Conservation (phyloP, 2,329 filamentous ascomycete genomes). For the Pseudogymnoascus sp. region DNA sequence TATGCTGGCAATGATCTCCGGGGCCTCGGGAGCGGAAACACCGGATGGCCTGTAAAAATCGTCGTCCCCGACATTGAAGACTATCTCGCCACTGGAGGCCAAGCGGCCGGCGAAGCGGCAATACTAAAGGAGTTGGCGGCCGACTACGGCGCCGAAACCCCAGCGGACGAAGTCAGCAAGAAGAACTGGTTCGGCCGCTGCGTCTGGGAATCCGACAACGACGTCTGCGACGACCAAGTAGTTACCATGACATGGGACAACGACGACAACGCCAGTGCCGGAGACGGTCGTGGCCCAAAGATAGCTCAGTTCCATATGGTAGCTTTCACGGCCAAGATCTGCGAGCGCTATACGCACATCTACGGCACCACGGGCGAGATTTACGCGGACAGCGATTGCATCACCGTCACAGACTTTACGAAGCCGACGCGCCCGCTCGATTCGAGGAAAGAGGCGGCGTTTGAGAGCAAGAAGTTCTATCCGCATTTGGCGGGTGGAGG, state of each 20-base stretch:
- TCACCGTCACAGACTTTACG: conserved; percentile 66
- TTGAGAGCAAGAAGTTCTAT: conserved; percentile 43
- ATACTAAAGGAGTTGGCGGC: conserved; percentile 33
- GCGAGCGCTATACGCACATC: conserved; percentile 74
- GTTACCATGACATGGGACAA: conserved; percentile 87
- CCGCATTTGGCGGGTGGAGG: conserved; percentile 54
- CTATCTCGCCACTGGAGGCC: conserved; percentile 41
- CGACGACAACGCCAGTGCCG: conserved; percentile 33
- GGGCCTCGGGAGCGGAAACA: conserved; percentile 58
- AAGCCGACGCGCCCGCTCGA: conserved; percentile 36
- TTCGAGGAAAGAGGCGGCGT: background rate
- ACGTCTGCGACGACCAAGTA: conserved; percentile 86
- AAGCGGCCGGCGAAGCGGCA: conserved; percentile 43
- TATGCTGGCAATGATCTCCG: conserved; percentile 61
- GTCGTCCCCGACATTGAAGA: conserved; percentile 92
- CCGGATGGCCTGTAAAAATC: conserved; percentile 76
- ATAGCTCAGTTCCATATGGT: conserved; percentile 91
- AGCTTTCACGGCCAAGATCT: conserved; percentile 79
- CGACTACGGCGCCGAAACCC: conserved; percentile 46
- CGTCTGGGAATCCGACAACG: conserved; percentile 87
- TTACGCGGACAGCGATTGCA: conserved; percentile 70
- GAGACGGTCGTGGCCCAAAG: conserved; percentile 56
- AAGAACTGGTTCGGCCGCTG: conserved; percentile 86
- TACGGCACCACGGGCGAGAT: conserved; percentile 86
- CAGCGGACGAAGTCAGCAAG: conserved; percentile 39